Conservation (phyloP, 2,329 filamentous ascomycete genomes). For the Capronia americana region DNA sequence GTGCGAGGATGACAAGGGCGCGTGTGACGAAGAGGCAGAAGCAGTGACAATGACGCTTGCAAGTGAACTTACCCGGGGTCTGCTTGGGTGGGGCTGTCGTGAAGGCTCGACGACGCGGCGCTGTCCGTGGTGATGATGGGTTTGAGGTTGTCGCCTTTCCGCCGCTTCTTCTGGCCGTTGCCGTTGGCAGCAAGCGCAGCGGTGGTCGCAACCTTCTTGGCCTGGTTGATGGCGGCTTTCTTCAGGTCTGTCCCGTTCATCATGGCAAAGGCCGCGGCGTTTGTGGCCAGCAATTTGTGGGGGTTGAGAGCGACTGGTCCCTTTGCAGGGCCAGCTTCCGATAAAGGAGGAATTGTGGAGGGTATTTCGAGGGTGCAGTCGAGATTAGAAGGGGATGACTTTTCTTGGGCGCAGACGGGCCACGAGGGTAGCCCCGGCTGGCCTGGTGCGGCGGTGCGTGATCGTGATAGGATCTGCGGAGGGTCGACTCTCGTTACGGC, state of each 20-base stretch:
- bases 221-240: conserved; percentile 69
- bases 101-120: conserved; percentile 41
- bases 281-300: conserved; percentile 35
- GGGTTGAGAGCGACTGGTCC: conserved; percentile 37
- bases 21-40: conserved; percentile 5
- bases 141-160: conserved; percentile 69
- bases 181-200: conserved; percentile 57
- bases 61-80: conserved; percentile 39
- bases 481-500: conserved; percentile 10
- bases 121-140: conserved; percentile 69
- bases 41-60: conserved; percentile 11
- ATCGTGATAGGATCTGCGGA: conserved; percentile 21
- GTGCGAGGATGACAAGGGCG: conserved; percentile 21
- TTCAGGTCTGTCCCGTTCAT: conserved; percentile 71
- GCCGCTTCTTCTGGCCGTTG: conserved; percentile 67
- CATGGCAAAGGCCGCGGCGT: conserved; percentile 44
- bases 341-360: conserved; percentile 37
- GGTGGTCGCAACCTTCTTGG: conserved; percentile 65
- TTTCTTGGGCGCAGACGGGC: conserved; percentile 26
- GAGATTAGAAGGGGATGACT: conserved; percentile 29
- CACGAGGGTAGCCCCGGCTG: conserved; percentile 26
- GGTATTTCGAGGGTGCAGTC: conserved; percentile 26
- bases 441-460: conserved; percentile 18
- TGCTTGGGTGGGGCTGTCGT: conserved; percentile 49
- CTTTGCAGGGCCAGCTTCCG: conserved; percentile 40